phyloP scores from a whole-genome alignment of 208 protist species.

The Naegleria fowleri region DNA sequence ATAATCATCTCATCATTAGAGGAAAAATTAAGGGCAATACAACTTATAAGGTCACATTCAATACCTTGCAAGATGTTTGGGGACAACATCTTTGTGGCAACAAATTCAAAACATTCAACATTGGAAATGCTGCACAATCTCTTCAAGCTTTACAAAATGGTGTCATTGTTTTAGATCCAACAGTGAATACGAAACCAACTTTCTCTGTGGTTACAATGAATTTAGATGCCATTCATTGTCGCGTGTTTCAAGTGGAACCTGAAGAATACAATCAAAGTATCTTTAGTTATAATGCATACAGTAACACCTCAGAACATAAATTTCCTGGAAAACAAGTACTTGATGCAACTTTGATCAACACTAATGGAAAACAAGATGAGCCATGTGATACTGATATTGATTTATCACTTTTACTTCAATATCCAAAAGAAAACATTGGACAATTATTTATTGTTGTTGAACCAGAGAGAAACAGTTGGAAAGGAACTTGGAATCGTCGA shows the following conservation, averaged over 20 bases:
- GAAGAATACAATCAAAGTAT: background rate
- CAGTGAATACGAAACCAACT: background rate
- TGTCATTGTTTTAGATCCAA: background rate
- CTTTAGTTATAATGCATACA: background rate
- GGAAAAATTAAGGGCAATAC: background rate
- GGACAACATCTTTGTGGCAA: background rate
- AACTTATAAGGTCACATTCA: background rate
- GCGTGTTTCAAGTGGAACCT: background rate
- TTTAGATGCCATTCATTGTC: background rate
- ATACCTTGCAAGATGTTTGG: background rate
- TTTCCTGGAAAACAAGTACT: background rate
- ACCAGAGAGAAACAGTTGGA: background rate
- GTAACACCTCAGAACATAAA: background rate
- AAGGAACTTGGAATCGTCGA: background rate
- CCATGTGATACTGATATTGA: background rate
- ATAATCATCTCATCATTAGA: background rate
- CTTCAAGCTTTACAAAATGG: background rate
- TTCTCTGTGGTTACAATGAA: background rate
- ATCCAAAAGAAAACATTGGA: background rate
- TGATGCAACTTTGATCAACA: background rate
- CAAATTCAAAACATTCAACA: background rate
- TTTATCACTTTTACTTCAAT: background rate
- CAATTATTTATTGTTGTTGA: background rate
- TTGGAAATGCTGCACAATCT: background rate
- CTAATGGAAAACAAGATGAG: background rate